Percentiles rank a stretch among this genome's conserved stretches.
phyloP scores from a whole-genome alignment of 2,329 filamentous ascomycete species.

The Aspergillus bombycis region DNA sequence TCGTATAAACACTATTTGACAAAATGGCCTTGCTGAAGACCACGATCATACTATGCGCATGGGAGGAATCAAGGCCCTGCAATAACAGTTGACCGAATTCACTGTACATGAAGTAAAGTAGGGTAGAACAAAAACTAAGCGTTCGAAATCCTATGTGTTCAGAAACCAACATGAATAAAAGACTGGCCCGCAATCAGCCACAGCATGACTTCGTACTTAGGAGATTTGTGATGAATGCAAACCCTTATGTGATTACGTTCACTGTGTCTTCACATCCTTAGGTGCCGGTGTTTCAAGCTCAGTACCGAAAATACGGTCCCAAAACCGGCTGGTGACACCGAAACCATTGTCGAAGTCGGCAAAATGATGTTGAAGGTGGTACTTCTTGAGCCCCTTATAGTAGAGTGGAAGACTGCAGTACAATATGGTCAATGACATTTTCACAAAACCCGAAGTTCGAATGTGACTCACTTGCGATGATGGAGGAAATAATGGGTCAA shows the following conservation, averaged over 20 bases:
- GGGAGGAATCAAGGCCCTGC: background rate
- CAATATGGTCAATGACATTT: slow-evolving; percentile 14
- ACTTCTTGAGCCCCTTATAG: slow-evolving; percentile 94
- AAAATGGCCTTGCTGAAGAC: slow-evolving; percentile 1
- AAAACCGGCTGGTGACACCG: slow-evolving; percentile 93
- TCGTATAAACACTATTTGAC: slow-evolving; percentile 19
- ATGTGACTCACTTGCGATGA: slow-evolving; percentile 73
- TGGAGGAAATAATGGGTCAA: slow-evolving; percentile 98
- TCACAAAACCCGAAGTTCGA: background rate
- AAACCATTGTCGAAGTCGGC: slow-evolving; percentile 98
- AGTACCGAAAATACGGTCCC: slow-evolving; percentile 91
- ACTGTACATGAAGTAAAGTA: slow-evolving; percentile 22
- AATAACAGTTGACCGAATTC: slow-evolving; percentile 8
- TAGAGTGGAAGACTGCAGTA: slow-evolving; percentile 71
- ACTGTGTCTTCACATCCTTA: slow-evolving; percentile 42
- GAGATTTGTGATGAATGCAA: background rate
- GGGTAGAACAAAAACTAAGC: background rate
- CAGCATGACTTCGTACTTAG: slow-evolving; percentile 21
- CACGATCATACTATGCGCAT: background rate
- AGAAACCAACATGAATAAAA: background rate
- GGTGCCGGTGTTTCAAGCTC: slow-evolving; percentile 61
- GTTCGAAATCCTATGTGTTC: background rate
- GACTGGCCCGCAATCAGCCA: slow-evolving; percentile 1
- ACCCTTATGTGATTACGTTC: slow-evolving; percentile 8
- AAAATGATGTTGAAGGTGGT: slow-evolving; percentile 96